Evolutionary conservation across 805 yeast genomes (phyloP), one percentile per base, ranked within the genome.

Genomic region (Metschnikowia chrysomelidarum): DNA sequence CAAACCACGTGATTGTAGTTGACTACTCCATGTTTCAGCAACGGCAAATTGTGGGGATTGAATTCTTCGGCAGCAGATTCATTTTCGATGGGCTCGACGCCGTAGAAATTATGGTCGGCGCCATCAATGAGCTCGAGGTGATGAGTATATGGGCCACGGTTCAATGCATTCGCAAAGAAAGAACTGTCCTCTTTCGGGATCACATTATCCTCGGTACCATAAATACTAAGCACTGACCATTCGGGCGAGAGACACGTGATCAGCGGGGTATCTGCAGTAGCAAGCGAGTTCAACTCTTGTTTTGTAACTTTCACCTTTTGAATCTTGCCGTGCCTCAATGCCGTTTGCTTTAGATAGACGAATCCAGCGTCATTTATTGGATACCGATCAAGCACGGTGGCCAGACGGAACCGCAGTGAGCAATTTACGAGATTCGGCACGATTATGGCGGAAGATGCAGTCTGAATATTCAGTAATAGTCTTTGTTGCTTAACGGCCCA

Each of bases 21-120:
- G 28, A 78, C 76, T 4, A 49, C 32, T 0, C 69, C 67, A 12
- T 59, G 60, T n/a, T 62, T 56, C 32, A 54, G 72, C 23, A 73
- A 32, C 0, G 86, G 84, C 14, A 65, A 44, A 14, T 53, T 37
- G 12, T 53, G 43, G 12, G 76, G 67, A 52, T 68, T 62, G 43
- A 43, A 48, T 1, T 57, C 62, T 38, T 47, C 64, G 27, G 35
- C 57, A 21, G 61, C 66, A 11, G 38, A 49, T 9, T 53, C 69
- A 14, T 59, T 62, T 12, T 58, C 49, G 29, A 72, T 64, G 7
- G 49, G 60, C 3, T 57, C 51, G 1, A 52, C 43, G 0, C 93
- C 91, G 52, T 73, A 83, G 52, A 73, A 88, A 50, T 84, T 86
- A 58, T 89, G 98, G 54, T 87, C 89, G 0, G 95, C 96, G 28